Conservation (phyloP, 306 rosid species). For the Purshia tridentata region DNA sequence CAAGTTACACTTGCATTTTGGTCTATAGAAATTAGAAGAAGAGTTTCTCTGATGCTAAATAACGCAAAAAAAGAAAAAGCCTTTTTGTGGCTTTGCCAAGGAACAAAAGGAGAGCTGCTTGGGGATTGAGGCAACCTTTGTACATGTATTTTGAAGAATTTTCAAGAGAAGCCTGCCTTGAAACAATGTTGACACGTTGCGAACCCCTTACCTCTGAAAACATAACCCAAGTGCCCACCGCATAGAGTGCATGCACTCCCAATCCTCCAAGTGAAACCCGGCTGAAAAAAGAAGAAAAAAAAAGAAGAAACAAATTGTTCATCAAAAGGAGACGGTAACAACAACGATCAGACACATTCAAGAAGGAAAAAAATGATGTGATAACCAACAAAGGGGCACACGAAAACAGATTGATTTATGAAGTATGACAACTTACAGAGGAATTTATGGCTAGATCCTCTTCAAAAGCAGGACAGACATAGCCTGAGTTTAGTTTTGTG, state of each 20-base stretch:
- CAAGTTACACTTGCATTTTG: too few relatives aligned
- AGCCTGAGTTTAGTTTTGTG: constrained; percentile 15
- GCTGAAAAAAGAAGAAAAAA: neutral
- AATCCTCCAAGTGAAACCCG: neutral
- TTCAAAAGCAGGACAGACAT: constrained; percentile 59
- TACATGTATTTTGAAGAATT: neutral
- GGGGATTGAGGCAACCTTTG: neutral
- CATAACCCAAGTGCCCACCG: neutral
- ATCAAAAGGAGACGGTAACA: neutral
- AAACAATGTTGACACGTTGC: neutral
- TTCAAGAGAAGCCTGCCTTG: neutral
- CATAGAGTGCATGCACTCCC: neutral
- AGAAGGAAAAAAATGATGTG: neutral
- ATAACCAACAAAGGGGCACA: neutral
- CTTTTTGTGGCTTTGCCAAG: neutral
- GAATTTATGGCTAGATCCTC: constrained; percentile 53
- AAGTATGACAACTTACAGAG: constrained; percentile 17
- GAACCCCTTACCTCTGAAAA: neutral
- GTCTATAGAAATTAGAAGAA: too few relatives aligned
- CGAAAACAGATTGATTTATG: neutral
- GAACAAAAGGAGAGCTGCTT: too few relatives aligned
- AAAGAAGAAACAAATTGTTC: neutral
- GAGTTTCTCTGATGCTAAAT: neutral
- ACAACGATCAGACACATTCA: neutral
- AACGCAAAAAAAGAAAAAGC: neutral